Base-by-base conservation (phyloP, 768 basidiomycete genomes). In the Amanita jacksonii region DNA sequence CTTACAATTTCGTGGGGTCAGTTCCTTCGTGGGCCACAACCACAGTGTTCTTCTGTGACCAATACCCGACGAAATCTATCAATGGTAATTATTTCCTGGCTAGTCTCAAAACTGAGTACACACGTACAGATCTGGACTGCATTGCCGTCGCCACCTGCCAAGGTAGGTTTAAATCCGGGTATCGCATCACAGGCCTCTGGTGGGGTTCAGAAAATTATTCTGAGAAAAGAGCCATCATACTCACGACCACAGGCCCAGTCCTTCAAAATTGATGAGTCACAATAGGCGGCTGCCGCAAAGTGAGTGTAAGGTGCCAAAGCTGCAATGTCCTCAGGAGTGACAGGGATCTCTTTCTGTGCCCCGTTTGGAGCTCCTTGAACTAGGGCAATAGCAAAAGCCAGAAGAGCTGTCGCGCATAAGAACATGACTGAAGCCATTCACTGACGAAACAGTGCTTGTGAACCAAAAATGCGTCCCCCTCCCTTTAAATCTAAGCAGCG, bases 11-110 rank as follows among this genome's bases (percentile, higher is more conserved):
- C 0, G 61, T 68, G 4, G 77, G 73, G 47, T 81, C 73, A 4
- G 79, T 80, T 12, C 79, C 79, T 52, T 81, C 65, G 49, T 79
- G 78, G 1, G 71, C 72, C 5, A 80, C 74, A 15, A 81, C 67
- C 28, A 79, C 66, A 2, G 74, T 62, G 44, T 69, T 63, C 47
- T 70, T 58, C 5, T 60, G 48, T 1, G 72, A 69, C 65, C 73
- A n/a, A n/a, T n/a, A n/a, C n/a, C n/a, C n/a, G n/a, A n/a, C n/a
- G n/a, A n/a, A n/a, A n/a, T n/a, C n/a, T 77, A 51, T 71, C 76
- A 6, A 78, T 77, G 16, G 78, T 74, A 51, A 38, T 41, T 32
- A 19, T 25, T 16, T 23, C 24, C 32, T 19, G 18, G 12, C n/a
- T n/a, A n/a, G n/a, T n/a, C n/a, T 34, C 18, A 33, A 38, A 38